Base-by-base conservation (phyloP, 2,329 filamentous ascomycete species). In the Colletotrichum horii region DNA sequence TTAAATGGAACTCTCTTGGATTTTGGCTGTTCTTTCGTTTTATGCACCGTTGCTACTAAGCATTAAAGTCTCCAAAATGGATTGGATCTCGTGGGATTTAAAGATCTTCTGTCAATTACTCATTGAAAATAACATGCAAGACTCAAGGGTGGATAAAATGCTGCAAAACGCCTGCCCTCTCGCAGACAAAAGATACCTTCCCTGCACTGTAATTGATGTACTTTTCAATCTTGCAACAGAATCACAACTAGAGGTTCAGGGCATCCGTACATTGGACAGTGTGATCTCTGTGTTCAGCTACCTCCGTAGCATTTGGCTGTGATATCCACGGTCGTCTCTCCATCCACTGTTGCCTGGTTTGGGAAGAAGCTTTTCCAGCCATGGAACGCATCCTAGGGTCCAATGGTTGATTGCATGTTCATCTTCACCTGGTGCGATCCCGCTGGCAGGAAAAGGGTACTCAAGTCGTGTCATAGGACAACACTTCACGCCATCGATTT, bases 131-230 rank as follows among this genome's bases (percentile, higher is more conserved):
- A n/a, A 14, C 19, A 14, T 22, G 43, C 4, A 48, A 22, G 9
- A 52, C 11, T 14, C 43, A 52, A 22, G n/a, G 12, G 12, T 22
- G 3, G 43, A 2, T 48, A 14, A 48, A 48, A 22, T 48, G 43
- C 11, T 48, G 43, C n/a, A 52, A 52, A 4, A 12, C 12, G n/a
- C 2, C 43, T 8, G 24, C n/a, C 2, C 12, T 4, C 11, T 4
- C 12, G 12, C 3, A 1, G 3, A 6, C 4, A 52, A 11, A 12
- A 11, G 9, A 4, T 12, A 32, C 11, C 2, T 12, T 32, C n/a
- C n/a, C 14, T 14, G 8, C 6, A 14, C 1, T 52, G 6, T 52
- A n/a, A 14, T 52, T 52, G 3, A 8, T 52, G 22, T 22, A 8
- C 14, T 52, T 3, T 8, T 1, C 4, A 22, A 22, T 52, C 1